phyloP scores from a whole-genome alignment of 2,329 filamentous ascomycete genomes.

The Aspergillus pseudotamarii region DNA sequence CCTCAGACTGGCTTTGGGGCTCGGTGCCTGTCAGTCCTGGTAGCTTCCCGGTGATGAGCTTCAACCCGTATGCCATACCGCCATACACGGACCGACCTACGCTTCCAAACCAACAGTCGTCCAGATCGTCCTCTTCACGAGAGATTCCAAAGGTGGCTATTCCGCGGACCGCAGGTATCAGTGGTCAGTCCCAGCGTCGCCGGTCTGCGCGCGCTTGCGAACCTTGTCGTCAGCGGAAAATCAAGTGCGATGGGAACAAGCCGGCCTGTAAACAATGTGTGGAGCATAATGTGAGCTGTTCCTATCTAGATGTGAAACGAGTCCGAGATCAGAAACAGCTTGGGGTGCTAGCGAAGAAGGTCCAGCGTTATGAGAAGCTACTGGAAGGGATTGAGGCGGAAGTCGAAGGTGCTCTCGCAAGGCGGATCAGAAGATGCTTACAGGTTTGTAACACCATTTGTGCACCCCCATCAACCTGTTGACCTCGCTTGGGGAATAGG shows the following conservation, averaged over 20 bases:
- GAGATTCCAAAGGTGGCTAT: slow-evolving; percentile 32
- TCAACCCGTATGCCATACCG: slow-evolving; percentile 12
- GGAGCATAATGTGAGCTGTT: slow-evolving; percentile 27
- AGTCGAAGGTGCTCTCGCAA: slow-evolving; percentile 23
- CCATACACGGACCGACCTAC: slow-evolving; percentile 4
- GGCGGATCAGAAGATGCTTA: slow-evolving; percentile 29
- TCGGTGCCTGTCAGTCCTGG: slow-evolving; percentile 8
- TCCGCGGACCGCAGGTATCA: slow-evolving; percentile 27
- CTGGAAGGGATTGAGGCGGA: slow-evolving; percentile 29
- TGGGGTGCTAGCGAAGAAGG: slow-evolving; percentile 24
- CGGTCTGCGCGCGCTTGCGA: slow-evolving; percentile 39
- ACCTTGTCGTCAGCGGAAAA: slow-evolving; percentile 38
- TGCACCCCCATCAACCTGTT: neutral
- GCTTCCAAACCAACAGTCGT: slow-evolving; percentile 8
- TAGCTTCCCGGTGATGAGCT: slow-evolving; percentile 6
- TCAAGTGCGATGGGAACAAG: slow-evolving; percentile 37
- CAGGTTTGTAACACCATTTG: slow-evolving; percentile 22
- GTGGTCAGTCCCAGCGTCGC: slow-evolving; percentile 23
- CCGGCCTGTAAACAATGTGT: slow-evolving; percentile 33
- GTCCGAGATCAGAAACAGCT: slow-evolving; percentile 40
- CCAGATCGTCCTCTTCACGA: slow-evolving; percentile 11
- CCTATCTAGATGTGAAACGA: slow-evolving; percentile 38
- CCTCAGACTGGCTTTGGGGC: slow-evolving; percentile 18
- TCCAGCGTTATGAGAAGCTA: slow-evolving; percentile 32
- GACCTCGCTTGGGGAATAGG: neutral